Evolutionary conservation across 1,284 basidiomycete genomes (phyloP).

Genomic region (Ganoderma sinense): DNA sequence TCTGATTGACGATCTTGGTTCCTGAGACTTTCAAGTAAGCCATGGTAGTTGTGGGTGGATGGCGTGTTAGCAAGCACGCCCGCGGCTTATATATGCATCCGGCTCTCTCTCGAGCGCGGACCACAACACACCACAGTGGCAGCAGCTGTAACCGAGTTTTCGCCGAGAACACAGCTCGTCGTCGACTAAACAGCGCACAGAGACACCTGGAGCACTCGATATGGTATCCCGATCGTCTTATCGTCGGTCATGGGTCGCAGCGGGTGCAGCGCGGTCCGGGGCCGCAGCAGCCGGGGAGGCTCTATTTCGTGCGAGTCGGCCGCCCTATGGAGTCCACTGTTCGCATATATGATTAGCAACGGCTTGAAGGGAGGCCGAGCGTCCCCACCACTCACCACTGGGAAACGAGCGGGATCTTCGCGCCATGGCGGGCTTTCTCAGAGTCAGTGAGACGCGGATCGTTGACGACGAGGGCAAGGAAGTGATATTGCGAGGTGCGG

Average conservation of each 20-base stretch:
- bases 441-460: slow-evolving; percentile 38
- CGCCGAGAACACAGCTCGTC: not conserved
- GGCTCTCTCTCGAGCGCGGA: not conserved
- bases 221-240: not conserved
- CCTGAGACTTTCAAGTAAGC: slow-evolving; percentile 58
- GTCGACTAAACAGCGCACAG: not conserved
- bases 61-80: not conserved
- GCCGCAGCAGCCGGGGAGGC: not conserved
- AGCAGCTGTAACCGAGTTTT: slow-evolving; percentile 2
- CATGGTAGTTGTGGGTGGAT: slow-evolving; percentile 28
- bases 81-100: not conserved
- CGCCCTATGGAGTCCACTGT: slow-evolving; percentile 7
- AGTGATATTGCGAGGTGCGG: slow-evolving; percentile 70
- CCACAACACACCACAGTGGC: not conserved
- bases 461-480: slow-evolving; percentile 63
- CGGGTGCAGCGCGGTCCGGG: slow-evolving; percentile 8
- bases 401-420: not conserved
- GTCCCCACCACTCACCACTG: not conserved
- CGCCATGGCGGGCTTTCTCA: slow-evolving; percentile 22
- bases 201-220: not conserved
- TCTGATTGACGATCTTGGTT: slow-evolving; percentile 62
- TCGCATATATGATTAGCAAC: slow-evolving; percentile 6
- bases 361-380: not conserved
- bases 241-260: slow-evolving; percentile 11
- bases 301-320: slow-evolving; percentile 6